Conservation (phyloP, 164 flowering plant species). For the Magnolia kwangsiensis region DNA sequence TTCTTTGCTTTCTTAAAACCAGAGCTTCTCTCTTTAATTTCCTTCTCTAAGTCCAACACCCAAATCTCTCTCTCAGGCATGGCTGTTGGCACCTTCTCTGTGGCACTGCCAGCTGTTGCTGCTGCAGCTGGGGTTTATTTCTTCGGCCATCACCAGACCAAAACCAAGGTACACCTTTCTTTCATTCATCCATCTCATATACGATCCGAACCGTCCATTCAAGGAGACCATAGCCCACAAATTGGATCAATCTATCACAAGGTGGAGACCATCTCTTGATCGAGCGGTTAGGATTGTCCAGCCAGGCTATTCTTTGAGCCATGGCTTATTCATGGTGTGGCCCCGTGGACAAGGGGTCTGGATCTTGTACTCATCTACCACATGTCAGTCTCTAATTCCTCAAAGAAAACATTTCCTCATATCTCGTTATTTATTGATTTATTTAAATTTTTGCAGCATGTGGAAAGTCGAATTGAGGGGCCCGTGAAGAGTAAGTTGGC, state of each 20-base stretch:
- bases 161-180: conserved; percentile 11
- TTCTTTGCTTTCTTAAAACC: not conserved
- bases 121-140: conserved; percentile 30
- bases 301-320: not conserved
- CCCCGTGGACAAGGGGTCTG: not conserved
- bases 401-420: too few relatives aligned
- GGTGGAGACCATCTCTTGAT: too few relatives aligned
- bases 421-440: not conserved
- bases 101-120: conserved; percentile 25
- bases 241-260: too few relatives aligned
- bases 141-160: conserved; percentile 15
- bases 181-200: not conserved
- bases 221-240: too few relatives aligned
- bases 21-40: not conserved
- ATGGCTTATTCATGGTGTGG: not conserved
- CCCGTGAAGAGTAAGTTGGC: not conserved
- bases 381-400: not conserved
- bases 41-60: not conserved
- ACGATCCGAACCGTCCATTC: too few relatives aligned
- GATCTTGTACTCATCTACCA: not conserved
- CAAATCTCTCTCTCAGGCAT: not conserved
- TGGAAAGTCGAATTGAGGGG: conserved; percentile 3
- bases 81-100: conserved; percentile 18
- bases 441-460: conserved; percentile 11
- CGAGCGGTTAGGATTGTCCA: too few relatives aligned